Conservation (phyloP, 352 stramenopile species). For the Pythium scleroteichum region DNA sequence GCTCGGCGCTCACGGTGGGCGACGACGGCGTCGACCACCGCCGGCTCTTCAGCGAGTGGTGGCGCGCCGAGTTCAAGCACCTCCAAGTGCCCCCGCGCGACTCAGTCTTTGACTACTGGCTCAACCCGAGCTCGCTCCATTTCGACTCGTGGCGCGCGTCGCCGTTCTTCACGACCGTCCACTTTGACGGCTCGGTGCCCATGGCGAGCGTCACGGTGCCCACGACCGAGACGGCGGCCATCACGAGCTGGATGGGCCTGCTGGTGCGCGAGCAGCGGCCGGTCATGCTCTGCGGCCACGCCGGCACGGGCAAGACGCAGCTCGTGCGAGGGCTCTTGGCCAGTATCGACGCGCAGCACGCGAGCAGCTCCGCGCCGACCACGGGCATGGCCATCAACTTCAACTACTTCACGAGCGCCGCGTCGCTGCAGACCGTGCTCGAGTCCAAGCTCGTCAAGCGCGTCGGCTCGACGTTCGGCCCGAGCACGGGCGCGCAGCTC, state of each 20-base stretch:
- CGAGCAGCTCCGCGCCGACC: slow-evolving; percentile 37
- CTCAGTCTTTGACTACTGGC: slow-evolving; percentile 97
- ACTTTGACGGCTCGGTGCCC: slow-evolving; percentile 71
- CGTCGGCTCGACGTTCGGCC: slow-evolving; percentile 83
- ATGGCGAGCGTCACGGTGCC: slow-evolving; percentile 91
- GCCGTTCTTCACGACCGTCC: slow-evolving; percentile 86
- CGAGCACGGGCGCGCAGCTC: slow-evolving; percentile 75
- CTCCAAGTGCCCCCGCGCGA: slow-evolving; percentile 94
- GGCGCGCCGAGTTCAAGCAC: slow-evolving; percentile 91
- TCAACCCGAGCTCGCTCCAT: slow-evolving; percentile 85
- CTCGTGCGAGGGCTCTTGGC: slow-evolving; percentile 86
- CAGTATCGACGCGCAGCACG: slow-evolving; percentile 43
- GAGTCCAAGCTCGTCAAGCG: slow-evolving; percentile 90
- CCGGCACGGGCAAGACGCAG: slow-evolving; percentile 95
- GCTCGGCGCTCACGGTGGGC: slow-evolving; percentile 78
- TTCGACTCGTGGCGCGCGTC: slow-evolving; percentile 95
- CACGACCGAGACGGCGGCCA: slow-evolving; percentile 92
- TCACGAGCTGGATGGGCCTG: slow-evolving; percentile 93
- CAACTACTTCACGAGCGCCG: slow-evolving; percentile 82
- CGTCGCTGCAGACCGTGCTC: slow-evolving; percentile 79
- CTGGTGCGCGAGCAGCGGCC: slow-evolving; percentile 91
- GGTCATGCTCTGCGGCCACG: slow-evolving; percentile 93
- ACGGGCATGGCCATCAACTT: slow-evolving; percentile 82
- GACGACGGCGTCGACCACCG: slow-evolving; percentile 94
- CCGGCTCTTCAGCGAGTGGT: slow-evolving; percentile 94